Evolutionary conservation across 1,284 basidiomycete species (phyloP).

Genomic region (Moesziomyces antarcticus): DNA sequence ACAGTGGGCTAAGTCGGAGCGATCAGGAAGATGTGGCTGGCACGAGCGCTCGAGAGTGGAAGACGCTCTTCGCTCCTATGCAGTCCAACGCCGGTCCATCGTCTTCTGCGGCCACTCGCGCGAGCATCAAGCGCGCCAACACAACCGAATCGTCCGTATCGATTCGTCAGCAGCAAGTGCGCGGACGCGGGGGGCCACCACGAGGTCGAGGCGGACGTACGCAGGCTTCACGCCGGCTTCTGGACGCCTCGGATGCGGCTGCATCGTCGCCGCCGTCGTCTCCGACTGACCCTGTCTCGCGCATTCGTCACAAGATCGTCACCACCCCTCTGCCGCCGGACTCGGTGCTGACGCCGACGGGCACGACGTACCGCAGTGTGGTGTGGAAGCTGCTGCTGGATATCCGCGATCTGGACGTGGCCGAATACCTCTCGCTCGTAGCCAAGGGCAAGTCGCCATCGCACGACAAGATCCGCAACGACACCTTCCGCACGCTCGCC

Average conservation of each 20-base stretch:
- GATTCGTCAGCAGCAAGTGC: neutral
- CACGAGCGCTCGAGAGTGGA: constrained; percentile 25
- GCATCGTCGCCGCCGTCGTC: constrained; percentile 4
- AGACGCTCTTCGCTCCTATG: constrained; percentile 24
- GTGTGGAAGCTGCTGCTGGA: constrained; percentile 61
- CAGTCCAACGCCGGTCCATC: constrained; percentile 5
- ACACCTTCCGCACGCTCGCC: constrained; percentile 82
- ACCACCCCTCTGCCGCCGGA: constrained; percentile 39
- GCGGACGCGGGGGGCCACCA: no score
- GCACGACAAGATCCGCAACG: constrained; percentile 71
- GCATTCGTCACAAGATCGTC: constrained; percentile 37
- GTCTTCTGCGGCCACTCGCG: neutral
- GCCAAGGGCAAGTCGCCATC: constrained; percentile 49
- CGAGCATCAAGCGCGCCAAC: neutral
- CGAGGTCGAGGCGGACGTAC: neutral
- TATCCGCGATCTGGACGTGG: constrained; percentile 31
- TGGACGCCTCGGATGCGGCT: constrained; percentile 4
- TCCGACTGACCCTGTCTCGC: constrained; percentile 21
- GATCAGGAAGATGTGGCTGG: constrained; percentile 12
- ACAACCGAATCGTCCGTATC: neutral
- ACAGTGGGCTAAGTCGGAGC: constrained; percentile 22
- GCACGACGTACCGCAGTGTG: constrained; percentile 35
- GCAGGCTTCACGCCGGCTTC: constrained; percentile 5
- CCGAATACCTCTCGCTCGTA: constrained; percentile 50
- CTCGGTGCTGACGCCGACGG: constrained; percentile 15